A percentile compares a stretch with the other conserved stretches of the same genome.
Conservation (phyloP, 2,329 filamentous ascomycete species). For the Alternaria incomplexa region DNA sequence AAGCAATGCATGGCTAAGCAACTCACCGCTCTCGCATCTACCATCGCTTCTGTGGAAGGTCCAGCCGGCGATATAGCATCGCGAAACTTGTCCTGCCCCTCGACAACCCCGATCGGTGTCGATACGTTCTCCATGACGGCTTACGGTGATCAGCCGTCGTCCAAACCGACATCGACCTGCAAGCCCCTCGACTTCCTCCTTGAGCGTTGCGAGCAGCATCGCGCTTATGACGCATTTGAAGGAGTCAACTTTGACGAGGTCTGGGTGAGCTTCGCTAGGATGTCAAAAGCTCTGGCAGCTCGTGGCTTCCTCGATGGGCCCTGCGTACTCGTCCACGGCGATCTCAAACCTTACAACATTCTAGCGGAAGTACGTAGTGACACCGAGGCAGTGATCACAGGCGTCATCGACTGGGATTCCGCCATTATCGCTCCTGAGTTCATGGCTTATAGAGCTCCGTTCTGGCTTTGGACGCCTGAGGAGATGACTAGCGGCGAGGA, state of each 20-base stretch:
- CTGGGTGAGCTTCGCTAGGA: conserved; percentile 15
- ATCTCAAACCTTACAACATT: conserved; percentile 38
- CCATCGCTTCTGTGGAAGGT: neutral
- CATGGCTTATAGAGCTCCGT: conserved; percentile 38
- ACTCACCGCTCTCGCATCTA: neutral
- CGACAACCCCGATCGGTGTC: too few species aligned
- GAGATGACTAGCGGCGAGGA: neutral
- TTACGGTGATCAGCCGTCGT: too few species aligned
- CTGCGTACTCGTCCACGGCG: conserved; percentile 29
- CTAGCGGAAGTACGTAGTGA: conserved; percentile 22
- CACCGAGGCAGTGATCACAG: conserved; percentile 20
- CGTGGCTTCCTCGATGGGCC: conserved; percentile 14
- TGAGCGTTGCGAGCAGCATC: too few species aligned
- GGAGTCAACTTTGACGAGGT: too few species aligned
- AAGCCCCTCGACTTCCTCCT: too few species aligned
- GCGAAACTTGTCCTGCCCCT: too few species aligned
- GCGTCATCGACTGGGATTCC: conserved; percentile 45
- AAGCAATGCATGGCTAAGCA: neutral
- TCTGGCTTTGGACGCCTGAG: conserved; percentile 36
- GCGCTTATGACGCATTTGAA: too few species aligned
- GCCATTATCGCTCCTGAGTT: conserved; percentile 41
- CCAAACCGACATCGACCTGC: too few species aligned
- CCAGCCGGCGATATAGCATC: neutral
- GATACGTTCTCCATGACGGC: too few species aligned
- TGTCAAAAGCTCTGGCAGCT: conserved; percentile 12